Evolutionary conservation across 1,139 yeast species (phyloP), one percentile per base, ranked within the genome.

Genomic region (Waltiozyma sp.): DNA sequence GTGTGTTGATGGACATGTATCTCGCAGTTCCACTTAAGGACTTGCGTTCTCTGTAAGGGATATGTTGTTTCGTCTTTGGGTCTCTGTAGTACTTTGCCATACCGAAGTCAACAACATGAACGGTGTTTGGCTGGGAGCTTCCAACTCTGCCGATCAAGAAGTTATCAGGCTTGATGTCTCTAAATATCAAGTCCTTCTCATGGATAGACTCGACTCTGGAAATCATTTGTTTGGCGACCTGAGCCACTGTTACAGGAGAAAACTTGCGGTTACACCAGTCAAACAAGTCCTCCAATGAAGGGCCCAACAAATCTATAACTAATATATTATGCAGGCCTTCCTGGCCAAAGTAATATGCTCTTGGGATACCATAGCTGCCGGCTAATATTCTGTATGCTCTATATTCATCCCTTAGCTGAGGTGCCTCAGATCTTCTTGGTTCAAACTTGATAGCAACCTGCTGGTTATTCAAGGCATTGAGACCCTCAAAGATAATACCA

Each of bases 11-110:
- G 23, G 91, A 79, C 55, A 96, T 96, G 61, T 91, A 91, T 61
- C 98, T 77, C n/a, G 98, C 98, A 18, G 98, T 91, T 51, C 98
- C 98, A 38, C 97, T 89, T 56, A 91, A 74, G 54, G 91, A 89
- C 67, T 91, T 91, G 65, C 87, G 86, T 65, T 91, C 98, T 56
- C 97, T 77, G 64, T 91, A 91, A 16, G 97, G 96, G 48, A 91
- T 91, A 63, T 91, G 98, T 60, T 86, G 77, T 63, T 88, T 94
- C 37, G 97, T 85, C 65, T 94, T 79, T 49, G 96, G 96, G 64
- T 91, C 98, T 59, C 98, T 74, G 65, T 81, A 91, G 64, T 88
- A 86, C 62, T 91, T 91, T 46, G 98, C 98, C 66, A 89, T 78
- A 35, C 98, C 98, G 62, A 91, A 91, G 68, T 91, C 98, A 62